phyloP scores from a whole-genome alignment of 2,329 filamentous ascomycete species.

The Arachnomyces sp. region DNA sequence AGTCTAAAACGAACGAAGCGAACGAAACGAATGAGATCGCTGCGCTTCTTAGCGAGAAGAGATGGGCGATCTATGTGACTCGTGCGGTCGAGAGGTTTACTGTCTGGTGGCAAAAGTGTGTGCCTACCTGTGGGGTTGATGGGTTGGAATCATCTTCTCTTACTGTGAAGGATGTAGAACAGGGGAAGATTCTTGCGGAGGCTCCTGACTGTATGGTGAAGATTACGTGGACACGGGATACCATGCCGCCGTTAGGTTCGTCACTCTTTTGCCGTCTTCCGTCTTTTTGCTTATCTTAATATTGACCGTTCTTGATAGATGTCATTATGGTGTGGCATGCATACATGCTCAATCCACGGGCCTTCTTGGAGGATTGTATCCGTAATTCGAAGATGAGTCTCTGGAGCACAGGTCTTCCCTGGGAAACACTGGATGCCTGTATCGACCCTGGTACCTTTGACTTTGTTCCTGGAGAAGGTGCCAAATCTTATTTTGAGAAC shows the following conservation, averaged over 20 bases:
- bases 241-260: conserved; percentile 55
- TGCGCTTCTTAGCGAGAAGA: conserved; percentile 58
- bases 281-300: conserved; percentile 1
- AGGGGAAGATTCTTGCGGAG: conserved; percentile 26
- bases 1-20: conserved; percentile 28
- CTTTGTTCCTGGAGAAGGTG: conserved; percentile 43
- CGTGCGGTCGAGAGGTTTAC: conserved; percentile 63
- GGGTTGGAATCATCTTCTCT: conserved; percentile 7
- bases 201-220: conserved; percentile 16
- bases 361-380: conserved; percentile 67
- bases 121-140: conserved; percentile 11
- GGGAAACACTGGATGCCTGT: conserved; percentile 49
- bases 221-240: conserved; percentile 33
- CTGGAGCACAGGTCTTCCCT: conserved; percentile 61
- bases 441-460: conserved; percentile 54
- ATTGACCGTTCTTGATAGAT: conserved; percentile 40
- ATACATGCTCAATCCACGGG: conserved; percentile 68
- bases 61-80: conserved; percentile 64
- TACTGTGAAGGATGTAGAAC: conserved; percentile 13
- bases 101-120: conserved; percentile 52
- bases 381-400: conserved; percentile 47
- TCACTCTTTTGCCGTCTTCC: not conserved
- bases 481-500: conserved; percentile 41
- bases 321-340: conserved; percentile 74
- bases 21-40: conserved; percentile 38